Base-by-base conservation (phyloP, 148 eudicot genomes). In the Amaranthus cruentus region DNA sequence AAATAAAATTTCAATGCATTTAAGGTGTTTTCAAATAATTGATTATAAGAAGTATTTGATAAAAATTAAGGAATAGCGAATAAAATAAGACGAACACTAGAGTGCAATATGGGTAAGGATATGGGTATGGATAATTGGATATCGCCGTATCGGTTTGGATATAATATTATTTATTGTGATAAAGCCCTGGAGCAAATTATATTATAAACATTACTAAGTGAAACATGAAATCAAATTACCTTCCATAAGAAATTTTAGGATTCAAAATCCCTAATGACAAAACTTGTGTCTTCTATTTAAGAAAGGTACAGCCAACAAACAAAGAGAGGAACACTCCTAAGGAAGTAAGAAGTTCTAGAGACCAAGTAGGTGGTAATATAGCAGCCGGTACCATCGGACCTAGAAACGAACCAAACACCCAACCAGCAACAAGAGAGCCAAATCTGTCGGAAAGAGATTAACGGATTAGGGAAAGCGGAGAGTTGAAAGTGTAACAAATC, bases 231-330 rank as follows among this genome's bases (percentile, higher is more conserved):
- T 55, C 21, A 66, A 13, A 74, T 55, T 38, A 66, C 7, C 50
- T 73, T 42, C 44, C 66, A 9, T 54, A 18, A 54, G 15, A 78
- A 44, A 28, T 28, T 6, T 56, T 12, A 47, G 21, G 5, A 52
- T n/a, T 62, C 55, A 57, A 62, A 73, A 72, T 60, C 63, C 48
- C 51, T 50, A 46, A 43, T 14, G 21, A 50, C 15, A 47, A 14
- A 57, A 53, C 14, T 43, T 14, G 5, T 48, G 1, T 42, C 38
- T 80, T 73, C 85, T 80, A 93, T 83, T 93, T 91, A 4, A 93
- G 91, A 73, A 88, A 93, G 84, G 97, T 93, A 84, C 98, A 93
- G 3, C 88, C 97, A 21, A 88, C 69, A 68, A 93, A 93, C 91
- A 93, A 54, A 80, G 76, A 88, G 55, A 89, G 66, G 75, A 81